Conservation (phyloP, 1,139 yeast genomes). For the Lodderomyces jiufengensis region DNA sequence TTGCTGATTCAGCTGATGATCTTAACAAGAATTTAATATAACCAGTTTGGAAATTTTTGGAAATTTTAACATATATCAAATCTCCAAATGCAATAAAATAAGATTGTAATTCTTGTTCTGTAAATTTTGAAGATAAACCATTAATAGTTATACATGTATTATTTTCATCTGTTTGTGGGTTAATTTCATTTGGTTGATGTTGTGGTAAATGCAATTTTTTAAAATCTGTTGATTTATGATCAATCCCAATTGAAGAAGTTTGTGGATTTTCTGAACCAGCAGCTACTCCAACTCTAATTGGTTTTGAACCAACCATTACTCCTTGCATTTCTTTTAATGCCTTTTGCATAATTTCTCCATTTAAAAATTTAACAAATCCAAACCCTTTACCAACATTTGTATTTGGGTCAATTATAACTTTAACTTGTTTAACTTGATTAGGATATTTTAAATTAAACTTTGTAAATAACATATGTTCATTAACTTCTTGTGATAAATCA, state of each 20-base stretch:
- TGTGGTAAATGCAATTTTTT: slow-evolving; percentile 19
- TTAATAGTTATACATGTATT: slow-evolving; percentile 31
- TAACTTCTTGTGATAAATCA: slow-evolving; percentile 72
- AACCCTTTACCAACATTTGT: slow-evolving; percentile 80
- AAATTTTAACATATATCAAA: slow-evolving; percentile 23
- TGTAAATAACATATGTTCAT: slow-evolving; percentile 66
- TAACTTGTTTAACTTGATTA: slow-evolving; percentile 72
- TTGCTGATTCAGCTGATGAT: slow-evolving; percentile 36
- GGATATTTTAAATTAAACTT: slow-evolving; percentile 69
- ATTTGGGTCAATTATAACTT: slow-evolving; percentile 79
- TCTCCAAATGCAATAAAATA: slow-evolving; percentile 37
- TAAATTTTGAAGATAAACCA: slow-evolving; percentile 28
- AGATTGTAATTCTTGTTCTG: slow-evolving; percentile 27
- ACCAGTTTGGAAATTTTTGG: slow-evolving; percentile 22
- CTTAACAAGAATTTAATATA: slow-evolving; percentile 28
- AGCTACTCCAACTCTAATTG: slow-evolving; percentile 60
- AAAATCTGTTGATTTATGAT: slow-evolving; percentile 8
- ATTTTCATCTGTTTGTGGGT: slow-evolving; percentile 32
- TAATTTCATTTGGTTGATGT: slow-evolving; percentile 33
- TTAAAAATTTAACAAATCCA: slow-evolving; percentile 84
- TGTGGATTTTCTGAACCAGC: slow-evolving; percentile 16
- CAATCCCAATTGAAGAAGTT: slow-evolving; percentile 1
- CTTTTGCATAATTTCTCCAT: slow-evolving; percentile 66
- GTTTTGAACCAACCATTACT: slow-evolving; percentile 64
- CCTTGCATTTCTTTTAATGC: slow-evolving; percentile 87